A percentile compares a stretch with the other conserved stretches of the same genome.
Conservation (phyloP, 352 stramenopile genomes). For the Poterioochromonas sp. region DNA sequence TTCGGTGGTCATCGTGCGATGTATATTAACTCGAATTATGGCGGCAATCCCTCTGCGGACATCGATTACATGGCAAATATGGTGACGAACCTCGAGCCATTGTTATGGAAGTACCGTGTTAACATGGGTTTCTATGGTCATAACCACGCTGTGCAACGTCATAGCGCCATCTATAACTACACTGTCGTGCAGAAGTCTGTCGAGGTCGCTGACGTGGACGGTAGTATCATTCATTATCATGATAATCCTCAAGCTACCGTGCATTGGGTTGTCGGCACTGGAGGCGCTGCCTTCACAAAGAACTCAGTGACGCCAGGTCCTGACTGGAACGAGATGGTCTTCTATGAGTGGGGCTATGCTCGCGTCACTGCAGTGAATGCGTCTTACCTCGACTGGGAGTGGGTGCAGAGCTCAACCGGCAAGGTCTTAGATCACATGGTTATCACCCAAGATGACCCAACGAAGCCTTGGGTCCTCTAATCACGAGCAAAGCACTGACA, state of each 20-base stretch:
- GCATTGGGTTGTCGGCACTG: conserved; percentile 67
- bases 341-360: conserved; percentile 29
- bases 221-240: neutral
- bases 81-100: conserved; percentile 60
- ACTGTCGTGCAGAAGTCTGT: conserved; percentile 52
- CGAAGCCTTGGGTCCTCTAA: conserved; percentile 13
- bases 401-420: neutral
- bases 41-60: conserved; percentile 39
- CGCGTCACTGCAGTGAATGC: conserved; percentile 22
- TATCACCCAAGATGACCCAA: conserved; percentile 26
- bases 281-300: conserved; percentile 43
- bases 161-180: conserved; percentile 57
- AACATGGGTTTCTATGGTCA: conserved; percentile 70
- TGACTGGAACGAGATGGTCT: conserved; percentile 20
- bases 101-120: conserved; percentile 64
- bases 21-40: conserved; percentile 36
- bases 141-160: conserved; percentile 70
- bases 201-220: neutral
- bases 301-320: neutral
- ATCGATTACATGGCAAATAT: conserved; percentile 57
- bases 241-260: conserved; percentile 55
- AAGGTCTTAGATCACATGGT: conserved; percentile 32
- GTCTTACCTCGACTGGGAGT: conserved; percentile 27
- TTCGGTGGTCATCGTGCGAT: conserved; percentile 69
- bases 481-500: too few species aligned